Evolutionary conservation across 257 asterid genomes (phyloP).

Genomic region (Solanum pennellii): DNA sequence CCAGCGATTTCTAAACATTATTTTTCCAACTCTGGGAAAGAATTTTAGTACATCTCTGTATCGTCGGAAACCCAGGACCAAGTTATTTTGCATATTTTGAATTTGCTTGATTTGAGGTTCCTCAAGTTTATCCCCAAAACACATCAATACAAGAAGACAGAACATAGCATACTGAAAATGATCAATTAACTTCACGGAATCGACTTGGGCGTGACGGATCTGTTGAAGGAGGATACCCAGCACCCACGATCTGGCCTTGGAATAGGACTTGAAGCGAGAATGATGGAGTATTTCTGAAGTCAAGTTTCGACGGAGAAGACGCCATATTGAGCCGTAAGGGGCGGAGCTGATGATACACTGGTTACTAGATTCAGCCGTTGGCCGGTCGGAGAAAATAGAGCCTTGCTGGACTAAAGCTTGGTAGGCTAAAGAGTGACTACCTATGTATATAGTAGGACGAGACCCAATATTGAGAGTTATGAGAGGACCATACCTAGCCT

Average conservation of each 20-base stretch:
- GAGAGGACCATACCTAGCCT: too few species aligned
- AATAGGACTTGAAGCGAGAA: neutral
- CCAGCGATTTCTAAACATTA: neutral
- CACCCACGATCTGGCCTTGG: neutral
- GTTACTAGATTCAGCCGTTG: too few species aligned
- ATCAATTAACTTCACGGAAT: neutral
- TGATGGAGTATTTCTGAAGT: neutral
- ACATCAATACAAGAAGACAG: neutral
- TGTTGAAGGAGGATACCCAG: neutral
- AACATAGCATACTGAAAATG: neutral
- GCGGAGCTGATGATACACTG: too few species aligned
- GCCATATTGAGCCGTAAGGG: neutral
- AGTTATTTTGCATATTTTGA: neutral
- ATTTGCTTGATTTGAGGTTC: neutral
- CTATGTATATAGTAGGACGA: too few species aligned
- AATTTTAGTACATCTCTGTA: neutral
- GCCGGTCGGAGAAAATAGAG: too few species aligned
- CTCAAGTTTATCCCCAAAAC: neutral
- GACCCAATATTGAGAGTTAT: too few species aligned
- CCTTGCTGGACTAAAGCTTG: too few species aligned
- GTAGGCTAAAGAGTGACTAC: too few species aligned
- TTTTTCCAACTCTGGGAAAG: neutral
- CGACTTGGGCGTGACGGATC: neutral
- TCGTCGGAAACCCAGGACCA: neutral
- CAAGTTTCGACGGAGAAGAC: neutral